Conservation (phyloP, 2,329 filamentous ascomycete species). For the Leptographium wingfieldii region DNA sequence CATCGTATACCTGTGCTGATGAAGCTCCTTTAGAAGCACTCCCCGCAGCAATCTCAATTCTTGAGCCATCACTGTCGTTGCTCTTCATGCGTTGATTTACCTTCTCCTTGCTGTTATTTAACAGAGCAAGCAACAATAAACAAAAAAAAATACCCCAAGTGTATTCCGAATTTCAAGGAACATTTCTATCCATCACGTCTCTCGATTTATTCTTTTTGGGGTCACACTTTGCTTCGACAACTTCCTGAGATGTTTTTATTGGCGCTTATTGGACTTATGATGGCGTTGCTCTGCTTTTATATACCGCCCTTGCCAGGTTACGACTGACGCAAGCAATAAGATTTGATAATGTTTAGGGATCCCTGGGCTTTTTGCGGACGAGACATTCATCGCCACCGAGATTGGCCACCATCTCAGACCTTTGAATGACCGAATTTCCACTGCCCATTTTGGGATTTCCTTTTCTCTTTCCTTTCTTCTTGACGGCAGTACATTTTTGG, state of each 20-base stretch:
- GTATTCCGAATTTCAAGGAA: background rate
- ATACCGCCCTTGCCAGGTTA: background rate
- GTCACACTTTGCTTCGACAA: background rate
- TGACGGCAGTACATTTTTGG: no score
- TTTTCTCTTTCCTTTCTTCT: no score
- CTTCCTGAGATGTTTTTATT: background rate
- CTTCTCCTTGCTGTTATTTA: background rate
- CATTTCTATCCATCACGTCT: background rate
- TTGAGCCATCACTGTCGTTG: conserved; percentile 8
- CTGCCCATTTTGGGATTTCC: no score
- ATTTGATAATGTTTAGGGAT: background rate
- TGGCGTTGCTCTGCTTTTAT: background rate
- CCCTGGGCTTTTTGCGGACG: background rate
- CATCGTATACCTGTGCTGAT: background rate
- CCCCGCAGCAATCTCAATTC: conserved; percentile 35
- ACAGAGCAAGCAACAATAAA: background rate
- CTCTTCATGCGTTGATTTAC: background rate
- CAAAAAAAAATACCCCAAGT: background rate
- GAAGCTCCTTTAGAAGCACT: conserved; percentile 17
- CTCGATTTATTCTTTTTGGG: background rate
- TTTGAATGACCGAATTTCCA: no score
- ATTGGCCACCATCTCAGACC: no score
- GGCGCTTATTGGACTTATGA: background rate
- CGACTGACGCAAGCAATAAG: background rate
- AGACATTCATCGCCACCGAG: no score